These are phyloP conservation scores for Paecilomyces sp. DNA, from an alignment of 2,329 filamentous ascomycete genomes.

Conservation along the genomic window DNA sequence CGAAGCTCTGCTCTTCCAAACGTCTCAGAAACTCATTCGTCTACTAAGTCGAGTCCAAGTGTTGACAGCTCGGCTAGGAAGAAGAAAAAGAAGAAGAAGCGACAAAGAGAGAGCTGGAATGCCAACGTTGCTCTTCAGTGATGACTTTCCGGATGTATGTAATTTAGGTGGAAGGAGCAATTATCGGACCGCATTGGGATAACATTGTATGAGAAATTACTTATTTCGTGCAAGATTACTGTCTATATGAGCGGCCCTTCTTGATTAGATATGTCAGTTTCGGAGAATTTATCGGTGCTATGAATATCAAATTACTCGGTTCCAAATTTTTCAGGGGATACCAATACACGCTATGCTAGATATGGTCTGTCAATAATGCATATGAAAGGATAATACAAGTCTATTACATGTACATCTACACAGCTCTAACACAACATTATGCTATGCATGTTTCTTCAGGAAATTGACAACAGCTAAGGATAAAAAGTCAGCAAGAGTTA, in stretches of 20 bases:
- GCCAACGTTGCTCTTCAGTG: conserved; percentile 5
- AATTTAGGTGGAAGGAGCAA: background rate
- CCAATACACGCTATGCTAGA: background rate
- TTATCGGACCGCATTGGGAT: background rate
- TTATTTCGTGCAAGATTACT: background rate
- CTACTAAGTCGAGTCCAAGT: background rate
- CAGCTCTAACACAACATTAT: background rate
- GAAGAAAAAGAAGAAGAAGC: conserved; percentile 13
- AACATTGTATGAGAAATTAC: background rate
- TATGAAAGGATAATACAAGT: background rate
- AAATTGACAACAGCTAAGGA: background rate
- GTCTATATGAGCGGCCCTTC: background rate
- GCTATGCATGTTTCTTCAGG: background rate
- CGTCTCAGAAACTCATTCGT: background rate
- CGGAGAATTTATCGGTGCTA: too few relatives aligned
- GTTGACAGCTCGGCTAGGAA: conserved; percentile 5
- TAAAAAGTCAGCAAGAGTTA: background rate
- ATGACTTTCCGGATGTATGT: background rate
- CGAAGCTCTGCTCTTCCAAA: background rate
- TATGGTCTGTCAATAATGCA: background rate
- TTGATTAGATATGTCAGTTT: too few relatives aligned
- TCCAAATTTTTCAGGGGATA: background rate
- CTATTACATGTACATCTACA: background rate
- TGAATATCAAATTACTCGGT: background rate
- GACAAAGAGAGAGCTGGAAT: background rate